A percentile compares a stretch with the other conserved stretches of the same genome.
phyloP scores from a whole-genome alignment of 768 basidiomycete genomes.

The Podaxis rugospora region DNA sequence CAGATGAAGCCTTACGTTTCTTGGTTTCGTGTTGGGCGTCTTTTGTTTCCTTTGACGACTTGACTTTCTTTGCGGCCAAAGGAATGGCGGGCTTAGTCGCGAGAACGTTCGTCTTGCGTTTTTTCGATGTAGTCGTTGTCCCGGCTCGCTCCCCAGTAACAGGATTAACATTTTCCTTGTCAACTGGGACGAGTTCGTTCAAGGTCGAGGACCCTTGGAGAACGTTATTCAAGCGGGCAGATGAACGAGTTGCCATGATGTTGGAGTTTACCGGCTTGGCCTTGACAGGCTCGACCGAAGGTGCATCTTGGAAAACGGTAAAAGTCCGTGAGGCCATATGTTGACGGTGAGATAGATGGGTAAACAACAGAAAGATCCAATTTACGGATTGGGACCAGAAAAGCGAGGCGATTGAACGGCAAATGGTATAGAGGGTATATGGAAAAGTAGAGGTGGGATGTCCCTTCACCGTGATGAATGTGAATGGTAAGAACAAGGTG shows the following conservation, averaged over 20 bases:
- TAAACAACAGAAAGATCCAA: conserved; percentile 15
- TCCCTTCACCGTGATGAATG: neutral
- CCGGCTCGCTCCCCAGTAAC: conserved; percentile 62
- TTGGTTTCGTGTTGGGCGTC: conserved; percentile 42
- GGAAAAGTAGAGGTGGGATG: neutral
- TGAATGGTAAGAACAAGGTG: conserved; percentile 3
- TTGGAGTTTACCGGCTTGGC: conserved; percentile 24
- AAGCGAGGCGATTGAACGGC: conserved; percentile 13
- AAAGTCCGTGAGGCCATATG: conserved; percentile 63
- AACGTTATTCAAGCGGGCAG: conserved; percentile 21
- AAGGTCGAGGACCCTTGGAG: conserved; percentile 25
- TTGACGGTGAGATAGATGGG: conserved; percentile 16
- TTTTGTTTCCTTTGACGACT: conserved; percentile 33
- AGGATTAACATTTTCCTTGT: conserved; percentile 82
- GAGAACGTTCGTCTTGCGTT: conserved; percentile 60
- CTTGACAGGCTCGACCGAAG: conserved; percentile 25
- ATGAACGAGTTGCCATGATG: conserved; percentile 27
- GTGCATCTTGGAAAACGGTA: conserved; percentile 60
- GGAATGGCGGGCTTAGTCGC: conserved; percentile 44
- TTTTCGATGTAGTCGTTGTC: conserved; percentile 41
- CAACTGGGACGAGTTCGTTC: conserved; percentile 35
- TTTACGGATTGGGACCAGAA: neutral
- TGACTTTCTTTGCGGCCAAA: conserved; percentile 37
- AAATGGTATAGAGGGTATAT: conserved; percentile 9
- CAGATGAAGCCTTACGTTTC: conserved; percentile 52